Evolutionary conservation across 2,329 filamentous ascomycete species (phyloP).

Genomic region (Pseudogymnoascus sp.): DNA sequence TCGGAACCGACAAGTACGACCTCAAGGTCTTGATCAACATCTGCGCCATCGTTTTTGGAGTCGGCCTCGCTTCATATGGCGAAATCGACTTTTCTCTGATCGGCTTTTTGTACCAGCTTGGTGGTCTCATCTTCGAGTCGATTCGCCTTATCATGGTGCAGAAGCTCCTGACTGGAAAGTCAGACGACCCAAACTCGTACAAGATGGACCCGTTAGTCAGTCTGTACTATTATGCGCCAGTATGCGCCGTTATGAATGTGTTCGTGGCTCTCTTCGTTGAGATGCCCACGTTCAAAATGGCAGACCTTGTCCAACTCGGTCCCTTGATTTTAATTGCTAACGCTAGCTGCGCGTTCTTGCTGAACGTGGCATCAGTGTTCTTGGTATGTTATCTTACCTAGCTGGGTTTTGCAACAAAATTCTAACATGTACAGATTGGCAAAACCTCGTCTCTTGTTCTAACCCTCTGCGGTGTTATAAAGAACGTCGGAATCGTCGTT

Average conservation of each 20-base stretch:
- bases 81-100: constrained; percentile 61
- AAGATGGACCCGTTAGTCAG: constrained; percentile 87
- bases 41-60: constrained; percentile 43
- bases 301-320: constrained; percentile 54
- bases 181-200: constrained; percentile 27
- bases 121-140: constrained; percentile 72
- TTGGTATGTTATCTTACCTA: constrained; percentile 47
- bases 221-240: constrained; percentile 82
- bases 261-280: constrained; percentile 63
- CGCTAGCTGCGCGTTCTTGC: constrained; percentile 67
- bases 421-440: constrained; percentile 53
- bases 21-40: constrained; percentile 32
- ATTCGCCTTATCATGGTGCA: constrained; percentile 79
- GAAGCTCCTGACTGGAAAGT: constrained; percentile 54
- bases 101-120: constrained; percentile 61
- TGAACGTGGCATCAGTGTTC: constrained; percentile 82
- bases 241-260: constrained; percentile 75
- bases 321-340: constrained; percentile 59
- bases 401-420: background rate
- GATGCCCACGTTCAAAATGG: constrained; percentile 54
- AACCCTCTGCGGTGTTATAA: constrained; percentile 77
- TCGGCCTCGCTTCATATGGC: constrained; percentile 46
- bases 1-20: constrained; percentile 4
- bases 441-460: constrained; percentile 81
- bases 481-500: constrained; percentile 30